These are phyloP conservation scores for Umbelopsis sp. DNA, from an alignment of 192 early-diverging fungal genomes.

Conservation along the genomic window DNA sequence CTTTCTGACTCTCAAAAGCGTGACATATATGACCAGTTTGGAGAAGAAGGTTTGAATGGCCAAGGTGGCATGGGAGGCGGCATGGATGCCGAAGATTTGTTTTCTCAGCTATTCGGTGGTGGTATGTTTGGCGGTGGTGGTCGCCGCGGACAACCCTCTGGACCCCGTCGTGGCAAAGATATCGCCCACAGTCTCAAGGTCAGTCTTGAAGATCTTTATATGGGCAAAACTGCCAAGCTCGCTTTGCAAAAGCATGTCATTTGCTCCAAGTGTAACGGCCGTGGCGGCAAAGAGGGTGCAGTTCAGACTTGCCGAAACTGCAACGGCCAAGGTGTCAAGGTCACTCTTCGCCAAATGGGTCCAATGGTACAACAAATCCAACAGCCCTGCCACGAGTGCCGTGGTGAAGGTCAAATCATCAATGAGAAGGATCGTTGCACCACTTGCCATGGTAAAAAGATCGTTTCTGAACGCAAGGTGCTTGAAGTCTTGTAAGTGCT, in stretches of 20 bases:
- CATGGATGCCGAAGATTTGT: conserved; percentile 91
- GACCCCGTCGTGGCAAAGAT: conserved; percentile 97
- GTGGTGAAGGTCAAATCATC: conserved; percentile 91
- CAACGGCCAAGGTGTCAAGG: conserved; percentile 88
- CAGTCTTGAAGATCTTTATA: conserved; percentile 83
- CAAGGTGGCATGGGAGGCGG: conserved; percentile 66
- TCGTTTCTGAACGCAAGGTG: conserved; percentile 87
- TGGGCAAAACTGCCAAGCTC: conserved; percentile 93
- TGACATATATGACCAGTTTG: conserved; percentile 91
- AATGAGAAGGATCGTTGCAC: conserved; percentile 90
- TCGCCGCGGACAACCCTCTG: conserved; percentile 47
- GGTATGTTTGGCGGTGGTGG: conserved; percentile 78
- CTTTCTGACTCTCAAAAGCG: conserved; percentile 92
- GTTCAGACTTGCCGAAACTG: conserved; percentile 84
- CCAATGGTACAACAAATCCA: conserved; percentile 99
- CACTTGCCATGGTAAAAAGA: conserved; percentile 89
- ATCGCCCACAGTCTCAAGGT: conserved; percentile 89
- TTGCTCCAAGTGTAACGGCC: conserved; percentile 90
- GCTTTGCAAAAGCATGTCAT: conserved; percentile 93
- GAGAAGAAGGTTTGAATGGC: conserved; percentile 88
- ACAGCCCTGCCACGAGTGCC: conserved; percentile 90
- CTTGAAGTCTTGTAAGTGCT: conserved; percentile 78
- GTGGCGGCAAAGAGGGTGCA: conserved; percentile 94
- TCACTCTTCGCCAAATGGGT: conserved; percentile 92
- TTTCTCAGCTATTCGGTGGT: conserved; percentile 96